Base-by-base conservation (phyloP, 2,329 filamentous ascomycete genomes). In the Xylaria sp. region DNA sequence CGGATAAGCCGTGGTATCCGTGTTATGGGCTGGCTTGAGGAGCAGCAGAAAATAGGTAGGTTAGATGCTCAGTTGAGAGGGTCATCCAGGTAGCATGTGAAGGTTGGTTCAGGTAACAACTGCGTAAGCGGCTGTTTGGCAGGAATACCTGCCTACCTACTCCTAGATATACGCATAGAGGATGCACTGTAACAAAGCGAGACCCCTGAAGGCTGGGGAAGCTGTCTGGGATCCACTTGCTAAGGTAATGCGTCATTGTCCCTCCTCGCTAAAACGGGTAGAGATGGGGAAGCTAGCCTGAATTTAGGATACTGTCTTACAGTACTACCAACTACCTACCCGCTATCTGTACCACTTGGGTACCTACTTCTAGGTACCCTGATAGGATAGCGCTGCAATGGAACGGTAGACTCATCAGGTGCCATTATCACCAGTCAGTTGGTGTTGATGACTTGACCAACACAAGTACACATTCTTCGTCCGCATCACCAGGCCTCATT, bases 71-170 rank as follows among this genome's bases (percentile, higher is more conserved):
- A 17, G 25, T 22, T 25, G 13, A 55, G 36, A 27, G n/a, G 36
- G 15, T 63, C 20, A 20, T 29, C 59, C 69, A 54, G 22, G 63
- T 70, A 69, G 65, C 69, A 73, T 72, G 70, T 73, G 72, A 73
- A 57, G 71, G 59, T 44, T 38, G 47, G 36, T 29, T 56, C 11
- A 59, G 36, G 15, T 27, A 20, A 20, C n/a, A n/a, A n/a, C n/a
- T n/a, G n/a, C n/a, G n/a, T n/a, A n/a, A n/a, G n/a, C n/a, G n/a
- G n/a, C n/a, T n/a, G n/a, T n/a, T n/a, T n/a, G n/a, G n/a, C n/a
- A n/a, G n/a, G n/a, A n/a, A n/a, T n/a, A n/a, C n/a, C n/a, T n/a
- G n/a, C n/a, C n/a, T n/a, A n/a, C n/a, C n/a, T n/a, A n/a, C n/a
- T n/a, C n/a, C n/a, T n/a, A n/a, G n/a, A n/a, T n/a, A n/a, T n/a